phyloP scores from a whole-genome alignment of 129 eudicot species.

The carrot (Daucus carota) region DNA sequence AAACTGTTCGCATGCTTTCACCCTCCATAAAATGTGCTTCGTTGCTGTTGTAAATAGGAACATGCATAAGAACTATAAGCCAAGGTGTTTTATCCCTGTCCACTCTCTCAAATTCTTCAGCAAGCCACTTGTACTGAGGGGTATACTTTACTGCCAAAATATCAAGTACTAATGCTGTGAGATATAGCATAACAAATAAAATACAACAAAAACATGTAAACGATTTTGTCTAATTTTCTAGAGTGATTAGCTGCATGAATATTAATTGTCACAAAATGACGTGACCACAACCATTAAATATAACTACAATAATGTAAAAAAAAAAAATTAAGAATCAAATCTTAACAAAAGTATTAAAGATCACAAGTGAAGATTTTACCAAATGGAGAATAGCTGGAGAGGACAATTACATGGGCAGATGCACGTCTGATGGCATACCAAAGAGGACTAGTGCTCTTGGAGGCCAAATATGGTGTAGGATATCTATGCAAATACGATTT shows the following conservation, averaged over 20 bases:
- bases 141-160: slow-evolving; percentile 67
- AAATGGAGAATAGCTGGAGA: slow-evolving; percentile 91
- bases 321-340: background rate
- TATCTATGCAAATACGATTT: slow-evolving; percentile 77
- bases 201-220: background rate
- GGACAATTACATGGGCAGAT: slow-evolving; percentile 87
- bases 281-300: background rate
- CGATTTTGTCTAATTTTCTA: background rate
- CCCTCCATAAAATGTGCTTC: slow-evolving; percentile 86
- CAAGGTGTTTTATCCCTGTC: slow-evolving; percentile 88
- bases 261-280: background rate
- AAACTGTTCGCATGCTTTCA: slow-evolving; percentile 80
- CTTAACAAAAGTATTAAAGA: background rate
- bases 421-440: slow-evolving; percentile 95
- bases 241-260: background rate
- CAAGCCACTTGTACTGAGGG: slow-evolving; percentile 77
- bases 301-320: background rate
- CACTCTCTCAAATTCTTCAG: slow-evolving; percentile 56
- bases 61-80: slow-evolving; percentile 85
- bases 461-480: slow-evolving; percentile 71
- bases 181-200: background rate
- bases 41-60: slow-evolving; percentile 74
- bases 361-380: slow-evolving; percentile 35
- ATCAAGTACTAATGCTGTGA: background rate
- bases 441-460: slow-evolving; percentile 68